Conservation (phyloP, 192 early-diverging fungal species). For the Entophlyctis helioformis region DNA sequence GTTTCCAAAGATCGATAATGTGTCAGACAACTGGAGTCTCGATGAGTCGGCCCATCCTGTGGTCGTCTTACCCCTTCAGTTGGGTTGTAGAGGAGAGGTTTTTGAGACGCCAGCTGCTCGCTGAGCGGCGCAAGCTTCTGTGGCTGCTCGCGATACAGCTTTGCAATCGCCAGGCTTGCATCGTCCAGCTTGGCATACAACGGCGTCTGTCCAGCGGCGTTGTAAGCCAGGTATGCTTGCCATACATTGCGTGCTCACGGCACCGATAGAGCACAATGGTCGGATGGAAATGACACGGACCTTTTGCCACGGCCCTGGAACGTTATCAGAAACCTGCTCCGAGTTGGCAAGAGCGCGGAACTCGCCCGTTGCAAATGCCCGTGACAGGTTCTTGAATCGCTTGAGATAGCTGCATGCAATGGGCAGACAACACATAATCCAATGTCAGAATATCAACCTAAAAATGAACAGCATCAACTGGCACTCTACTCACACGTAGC, state of each 20-base stretch:
- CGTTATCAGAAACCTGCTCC: slow-evolving; percentile 1
- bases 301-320: slow-evolving; percentile 37
- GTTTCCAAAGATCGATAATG: too few species aligned
- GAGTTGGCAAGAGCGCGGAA: slow-evolving; percentile 26
- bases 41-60: too few species aligned
- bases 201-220: slow-evolving; percentile 4
- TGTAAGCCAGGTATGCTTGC: neutral
- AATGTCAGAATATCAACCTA: neutral
- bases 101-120: too few species aligned
- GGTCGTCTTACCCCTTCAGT: too few species aligned
- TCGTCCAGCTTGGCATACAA: slow-evolving; percentile 34
- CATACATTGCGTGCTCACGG: neutral
- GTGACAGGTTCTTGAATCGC: slow-evolving; percentile 45
- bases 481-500: slow-evolving; percentile 19
- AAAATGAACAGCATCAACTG: neutral
- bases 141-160: too few species aligned
- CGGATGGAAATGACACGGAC: neutral
- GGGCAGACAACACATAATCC: too few species aligned
- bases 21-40: too few species aligned
- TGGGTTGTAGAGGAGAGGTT: too few species aligned
- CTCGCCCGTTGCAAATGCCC: slow-evolving; percentile 43
- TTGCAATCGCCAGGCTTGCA: slow-evolving; percentile 22
- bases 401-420: slow-evolving; percentile 23
- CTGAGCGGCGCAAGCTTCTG: too few species aligned
- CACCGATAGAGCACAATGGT: neutral